Evolutionary conservation across 306 rosid species (phyloP), one percentile per base, ranked within the genome.

Genomic region (Vicia faba): DNA sequence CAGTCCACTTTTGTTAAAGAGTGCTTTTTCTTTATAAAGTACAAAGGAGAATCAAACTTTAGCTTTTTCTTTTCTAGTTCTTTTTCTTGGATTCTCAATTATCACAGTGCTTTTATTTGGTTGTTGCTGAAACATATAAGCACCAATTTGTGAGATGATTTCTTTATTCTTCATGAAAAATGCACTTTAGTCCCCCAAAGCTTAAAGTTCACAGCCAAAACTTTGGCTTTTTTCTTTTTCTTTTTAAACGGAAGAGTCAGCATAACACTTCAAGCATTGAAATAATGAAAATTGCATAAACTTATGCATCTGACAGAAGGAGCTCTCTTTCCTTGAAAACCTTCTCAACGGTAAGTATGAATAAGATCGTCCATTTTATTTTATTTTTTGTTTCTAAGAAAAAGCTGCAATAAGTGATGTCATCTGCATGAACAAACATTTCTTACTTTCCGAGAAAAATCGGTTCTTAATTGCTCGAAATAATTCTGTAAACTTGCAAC

Each of bases 41-140:
- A 68, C 61, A 70, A 59, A 61, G 64, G 75, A 59, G 79, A 79
- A 79, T 65, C 71, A 61, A 66, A 50, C 91, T 83, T 84, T 83
- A 57, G 29, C 91, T 79, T 89, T 86, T 79, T 63, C 91, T 89
- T 86, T 84, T 67, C 16, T 25, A 65, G 64, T 67, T 67, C 78
- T 75, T 80, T 79, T 68, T 70, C 86, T 89, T 83, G 91, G 86
- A 89, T 89, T 89, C 96, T 70, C 77, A 66, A 28, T 57, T 49
- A 68, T 80, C 86, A 73, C 77, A 49, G 56, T 65, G 59, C 78
- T 58, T 31, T 36, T 59, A 44, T 16, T 51, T 33, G 15, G 60
- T 36, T 55, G 39, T 79, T 72, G 46, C 70, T 77, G 35, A 78
- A 75, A 80, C 75, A 59, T 77, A 68, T 39, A 58, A 75, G 79